Conservation (phyloP, 2,329 filamentous ascomycete genomes). For the Cryphonectria naterciae region DNA sequence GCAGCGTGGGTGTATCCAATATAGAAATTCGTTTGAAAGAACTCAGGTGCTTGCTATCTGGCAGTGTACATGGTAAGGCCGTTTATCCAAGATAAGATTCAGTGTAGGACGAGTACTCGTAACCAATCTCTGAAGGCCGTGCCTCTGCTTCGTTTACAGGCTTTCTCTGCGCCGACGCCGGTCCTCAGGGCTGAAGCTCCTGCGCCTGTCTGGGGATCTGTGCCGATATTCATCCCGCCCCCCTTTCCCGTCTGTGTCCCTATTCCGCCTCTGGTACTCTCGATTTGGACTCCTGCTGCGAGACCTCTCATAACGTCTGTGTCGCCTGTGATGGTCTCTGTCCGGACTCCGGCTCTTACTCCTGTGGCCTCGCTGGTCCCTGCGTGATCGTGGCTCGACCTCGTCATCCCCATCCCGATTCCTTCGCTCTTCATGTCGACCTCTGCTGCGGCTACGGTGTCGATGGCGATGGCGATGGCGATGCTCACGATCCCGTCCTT, state of each 20-base stretch:
- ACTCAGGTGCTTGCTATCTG: background rate
- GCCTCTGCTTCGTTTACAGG: background rate
- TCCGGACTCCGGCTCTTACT: constrained; percentile 45
- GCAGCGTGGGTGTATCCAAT: background rate
- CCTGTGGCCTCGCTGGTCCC: constrained; percentile 41
- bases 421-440: constrained; percentile 35
- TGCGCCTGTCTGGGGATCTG: constrained; percentile 34
- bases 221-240: constrained; percentile 39
- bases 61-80: background rate
- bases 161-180: constrained; percentile 13
- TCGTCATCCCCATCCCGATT: constrained; percentile 40
- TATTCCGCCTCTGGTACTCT: constrained; percentile 30
- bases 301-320: constrained; percentile 34
- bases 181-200: constrained; percentile 28
- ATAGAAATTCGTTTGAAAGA: background rate
- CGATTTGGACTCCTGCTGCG: constrained; percentile 40
- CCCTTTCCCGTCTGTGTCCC: constrained; percentile 32
- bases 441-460: constrained; percentile 37
- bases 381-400: constrained; percentile 32
- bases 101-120: background rate
- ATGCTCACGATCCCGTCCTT: constrained; percentile 1
- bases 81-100: background rate
- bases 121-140: background rate
- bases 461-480: constrained; percentile 28
- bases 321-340: constrained; percentile 35